A percentile compares a stretch with the other conserved stretches of the same genome.
Conservation (phyloP, 2,329 filamentous ascomycete genomes). For the Pseudogymnoascus sp. region DNA sequence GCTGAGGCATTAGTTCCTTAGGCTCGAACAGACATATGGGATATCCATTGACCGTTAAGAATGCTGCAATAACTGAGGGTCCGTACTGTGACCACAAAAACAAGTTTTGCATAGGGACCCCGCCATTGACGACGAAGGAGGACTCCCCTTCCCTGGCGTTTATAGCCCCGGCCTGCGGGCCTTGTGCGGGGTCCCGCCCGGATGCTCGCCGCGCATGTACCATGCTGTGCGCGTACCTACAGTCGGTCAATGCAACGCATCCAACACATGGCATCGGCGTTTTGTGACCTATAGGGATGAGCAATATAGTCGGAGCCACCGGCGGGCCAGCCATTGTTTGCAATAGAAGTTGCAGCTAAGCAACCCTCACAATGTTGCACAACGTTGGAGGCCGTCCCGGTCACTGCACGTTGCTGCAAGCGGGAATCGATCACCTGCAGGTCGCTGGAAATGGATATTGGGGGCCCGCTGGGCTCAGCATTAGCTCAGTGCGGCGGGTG, state of each 20-base stretch:
- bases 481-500: not conserved
- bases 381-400: not conserved
- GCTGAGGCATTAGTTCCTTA: not conserved
- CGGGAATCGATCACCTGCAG: slow-evolving; percentile 3
- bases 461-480: not conserved
- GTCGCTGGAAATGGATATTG: not conserved
- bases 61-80: not conserved
- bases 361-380: not conserved
- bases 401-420: not conserved
- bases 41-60: not conserved
- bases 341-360: not conserved
- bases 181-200: not conserved
- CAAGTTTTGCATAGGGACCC: slow-evolving; percentile 1
- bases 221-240: slow-evolving; percentile 5
- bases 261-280: slow-evolving; percentile 1
- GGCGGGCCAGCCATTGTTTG: not conserved
- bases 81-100: not conserved
- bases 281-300: slow-evolving; percentile 1
- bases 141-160: not conserved
- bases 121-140: not conserved
- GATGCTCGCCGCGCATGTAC: slow-evolving; percentile 2
- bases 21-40: not conserved
- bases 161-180: not conserved
- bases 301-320: not conserved
- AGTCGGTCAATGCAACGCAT: slow-evolving; percentile 4